These are phyloP conservation scores for Blastocystis sp. DNA, from an alignment of 352 stramenopile genomes.

Conservation along the genomic window DNA sequence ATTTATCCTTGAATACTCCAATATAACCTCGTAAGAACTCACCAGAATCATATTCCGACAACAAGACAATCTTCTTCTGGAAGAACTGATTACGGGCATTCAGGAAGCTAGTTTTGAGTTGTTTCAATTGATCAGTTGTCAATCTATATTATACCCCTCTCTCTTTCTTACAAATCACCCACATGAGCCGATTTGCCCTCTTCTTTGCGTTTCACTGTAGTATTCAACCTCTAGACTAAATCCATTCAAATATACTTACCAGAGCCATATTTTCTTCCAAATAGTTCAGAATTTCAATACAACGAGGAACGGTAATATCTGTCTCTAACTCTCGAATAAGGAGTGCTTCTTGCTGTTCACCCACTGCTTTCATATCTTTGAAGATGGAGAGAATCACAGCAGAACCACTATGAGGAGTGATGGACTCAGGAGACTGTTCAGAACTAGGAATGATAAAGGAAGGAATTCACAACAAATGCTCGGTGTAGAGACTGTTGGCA, in stretches of 20 bases:
- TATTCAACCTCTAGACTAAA: background rate
- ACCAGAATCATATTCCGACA: conserved; percentile 15
- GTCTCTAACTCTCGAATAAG: conserved; percentile 42
- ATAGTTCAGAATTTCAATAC: conserved; percentile 37
- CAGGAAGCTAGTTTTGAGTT: conserved; percentile 21
- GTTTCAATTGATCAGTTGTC: background rate
- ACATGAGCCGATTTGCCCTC: background rate
- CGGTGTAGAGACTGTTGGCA: conserved; percentile 21
- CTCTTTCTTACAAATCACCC: background rate
- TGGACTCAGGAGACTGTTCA: background rate
- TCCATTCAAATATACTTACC: background rate
- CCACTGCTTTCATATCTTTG: conserved; percentile 37
- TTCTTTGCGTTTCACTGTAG: background rate
- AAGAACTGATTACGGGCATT: conserved; percentile 42
- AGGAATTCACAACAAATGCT: conserved; percentile 13
- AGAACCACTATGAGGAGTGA: background rate
- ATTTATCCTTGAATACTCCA: conserved; percentile 31
- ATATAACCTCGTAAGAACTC: conserved; percentile 28
- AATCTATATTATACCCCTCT: background rate
- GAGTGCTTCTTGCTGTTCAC: conserved; percentile 46
- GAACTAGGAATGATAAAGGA: background rate
- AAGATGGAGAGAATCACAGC: conserved; percentile 45
- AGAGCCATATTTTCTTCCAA: conserved; percentile 27
- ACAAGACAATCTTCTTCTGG: background rate
- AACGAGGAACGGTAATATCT: conserved; percentile 45